Evolutionary conservation across 2,329 filamentous ascomycete species (phyloP), one percentile per base, ranked within the genome.

Genomic region (Drechmeria coniospora): DNA sequence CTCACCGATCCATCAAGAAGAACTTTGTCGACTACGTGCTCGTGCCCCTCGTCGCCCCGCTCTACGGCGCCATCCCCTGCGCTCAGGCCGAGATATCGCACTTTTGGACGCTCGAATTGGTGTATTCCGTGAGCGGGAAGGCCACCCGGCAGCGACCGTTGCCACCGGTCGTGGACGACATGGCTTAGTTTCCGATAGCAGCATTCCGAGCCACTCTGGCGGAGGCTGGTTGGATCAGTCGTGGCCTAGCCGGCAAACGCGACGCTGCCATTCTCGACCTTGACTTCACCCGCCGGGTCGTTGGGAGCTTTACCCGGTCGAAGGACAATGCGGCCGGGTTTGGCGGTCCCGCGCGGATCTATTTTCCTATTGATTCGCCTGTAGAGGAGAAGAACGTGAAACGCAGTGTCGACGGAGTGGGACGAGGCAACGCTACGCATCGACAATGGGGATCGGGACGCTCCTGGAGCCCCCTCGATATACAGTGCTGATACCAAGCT

Each of bases 41-140:
- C 43, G 74, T 79, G 15, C 76, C 76, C 0, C 45, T 80, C 8
- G 72, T 78, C 8, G 76, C 74, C 5, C 73, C 74, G 2, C 39
- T 80, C 3, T 81, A 73, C 40, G 76, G 76, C 12, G 65, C 73
- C 0, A 65, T 80, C 12, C 77, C 77, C 0, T 69, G 71, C 23
- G 59, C 73, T 4, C 73, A 80, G 36, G 77, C 77, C 2, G 68
- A 77, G 36, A 50, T 80, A 30, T 68, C 63, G 43, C 77, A 82
- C 45, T 70, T 81, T 43, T 81, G 74, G 65, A 79, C 72, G 1
- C 56, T 74, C 19, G 61, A 77, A 31, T 47, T 82, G 38, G 71
- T 76, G 8, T 82, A 82, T 50, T 67, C 71, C 0, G 76, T 82
- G 42, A 79, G 74, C 55, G 71, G 74, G 50, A 82, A 81, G 46